phyloP scores from a whole-genome alignment of 805 yeast species.

The Zygotorulaspora danielsina region DNA sequence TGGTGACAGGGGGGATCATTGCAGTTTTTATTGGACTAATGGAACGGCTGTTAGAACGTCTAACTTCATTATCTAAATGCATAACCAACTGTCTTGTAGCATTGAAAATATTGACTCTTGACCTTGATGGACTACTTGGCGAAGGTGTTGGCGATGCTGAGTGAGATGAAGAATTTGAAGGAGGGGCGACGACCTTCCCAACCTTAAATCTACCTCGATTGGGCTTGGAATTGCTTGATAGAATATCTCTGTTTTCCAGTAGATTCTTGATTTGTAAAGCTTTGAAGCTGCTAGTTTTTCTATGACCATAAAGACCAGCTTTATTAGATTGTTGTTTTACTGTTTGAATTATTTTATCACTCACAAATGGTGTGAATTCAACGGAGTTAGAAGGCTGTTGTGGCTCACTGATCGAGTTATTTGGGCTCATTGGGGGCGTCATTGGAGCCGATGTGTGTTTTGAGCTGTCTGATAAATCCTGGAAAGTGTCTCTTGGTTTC shows the following conservation, averaged over 20 bases:
- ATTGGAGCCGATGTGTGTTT: slow-evolving; percentile 22
- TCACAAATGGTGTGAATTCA: slow-evolving; percentile 26
- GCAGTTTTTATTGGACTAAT: slow-evolving; percentile 8
- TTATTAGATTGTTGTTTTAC: slow-evolving; percentile 22
- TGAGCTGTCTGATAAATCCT: slow-evolving; percentile 15
- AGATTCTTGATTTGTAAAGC: slow-evolving; percentile 35
- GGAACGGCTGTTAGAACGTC: slow-evolving; percentile 3
- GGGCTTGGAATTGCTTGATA: slow-evolving; percentile 26
- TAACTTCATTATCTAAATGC: slow-evolving; percentile 14
- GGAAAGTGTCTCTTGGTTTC: slow-evolving; percentile 31
- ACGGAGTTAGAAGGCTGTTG: slow-evolving; percentile 5
- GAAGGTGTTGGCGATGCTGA: slow-evolving; percentile 4
- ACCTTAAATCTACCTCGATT: slow-evolving; percentile 13
- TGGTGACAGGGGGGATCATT: background rate
- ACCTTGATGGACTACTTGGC: slow-evolving; percentile 4
- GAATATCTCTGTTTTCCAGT: slow-evolving; percentile 30
- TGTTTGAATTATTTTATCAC: slow-evolving; percentile 30
- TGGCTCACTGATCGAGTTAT: slow-evolving; percentile 1
- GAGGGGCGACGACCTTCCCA: slow-evolving; percentile 5
- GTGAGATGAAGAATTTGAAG: slow-evolving; percentile 5
- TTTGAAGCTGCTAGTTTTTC: slow-evolving; percentile 36
- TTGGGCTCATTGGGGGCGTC: slow-evolving; percentile 35
- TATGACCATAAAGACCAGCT: slow-evolving; percentile 20
- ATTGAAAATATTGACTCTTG: slow-evolving; percentile 9
- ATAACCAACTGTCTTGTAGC: slow-evolving; percentile 22